Conservation (phyloP, 805 yeast species). For the Sugiyamaella mastotermitis region DNA sequence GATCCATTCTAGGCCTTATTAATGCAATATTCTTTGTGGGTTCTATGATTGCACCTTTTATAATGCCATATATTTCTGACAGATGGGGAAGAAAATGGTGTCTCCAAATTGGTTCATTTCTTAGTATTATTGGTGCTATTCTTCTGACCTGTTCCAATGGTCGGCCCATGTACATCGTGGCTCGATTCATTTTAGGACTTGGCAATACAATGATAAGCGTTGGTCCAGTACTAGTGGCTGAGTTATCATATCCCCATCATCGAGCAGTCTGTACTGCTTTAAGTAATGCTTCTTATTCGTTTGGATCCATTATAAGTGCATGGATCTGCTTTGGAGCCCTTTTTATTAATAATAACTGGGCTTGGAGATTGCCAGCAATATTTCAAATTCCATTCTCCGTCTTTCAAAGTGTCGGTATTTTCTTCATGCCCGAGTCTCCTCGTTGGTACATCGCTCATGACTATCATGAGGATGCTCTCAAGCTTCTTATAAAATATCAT, state of each 20-base stretch:
- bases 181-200: slow-evolving; percentile 62
- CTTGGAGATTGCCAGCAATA: slow-evolving; percentile 33
- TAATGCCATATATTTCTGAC: slow-evolving; percentile 57
- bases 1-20: slow-evolving; percentile 11
- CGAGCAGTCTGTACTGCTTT: slow-evolving; percentile 6
- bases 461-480: slow-evolving; percentile 7
- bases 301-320: slow-evolving; percentile 48
- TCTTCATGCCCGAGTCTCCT: slow-evolving; percentile 16
- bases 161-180: slow-evolving; percentile 63
- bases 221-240: slow-evolving; percentile 28
- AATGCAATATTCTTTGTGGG: slow-evolving; percentile 37
- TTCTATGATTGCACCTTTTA: slow-evolving; percentile 62
- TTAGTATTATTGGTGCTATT: slow-evolving; percentile 48
- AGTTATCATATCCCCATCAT: slow-evolving; percentile 8
- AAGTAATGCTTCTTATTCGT: slow-evolving; percentile 43
- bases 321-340: slow-evolving; percentile 45
- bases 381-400: slow-evolving; percentile 35
- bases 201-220: slow-evolving; percentile 58
- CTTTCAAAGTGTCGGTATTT: slow-evolving; percentile 23
- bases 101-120: slow-evolving; percentile 45
- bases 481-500: slow-evolving; percentile 8
- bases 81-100: slow-evolving; percentile 56
- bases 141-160: slow-evolving; percentile 35
- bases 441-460: slow-evolving; percentile 11
- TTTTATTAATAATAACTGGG: slow-evolving; percentile 21